Conservation (phyloP, 225 moss, liverwort and hornwort species). For the Polytrichum formosum region DNA sequence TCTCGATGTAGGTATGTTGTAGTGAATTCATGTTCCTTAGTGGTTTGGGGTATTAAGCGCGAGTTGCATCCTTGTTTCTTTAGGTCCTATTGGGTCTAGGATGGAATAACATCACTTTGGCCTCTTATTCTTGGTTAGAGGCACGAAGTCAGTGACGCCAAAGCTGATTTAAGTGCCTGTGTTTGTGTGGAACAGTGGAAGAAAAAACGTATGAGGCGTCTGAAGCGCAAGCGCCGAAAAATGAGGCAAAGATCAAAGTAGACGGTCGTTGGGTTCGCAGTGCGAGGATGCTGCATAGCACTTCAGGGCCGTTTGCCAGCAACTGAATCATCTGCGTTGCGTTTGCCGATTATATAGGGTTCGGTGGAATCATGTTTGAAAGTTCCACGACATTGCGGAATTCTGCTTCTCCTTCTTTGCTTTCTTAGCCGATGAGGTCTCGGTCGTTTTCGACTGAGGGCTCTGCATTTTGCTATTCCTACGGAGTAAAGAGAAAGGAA, state of each 20-base stretch:
- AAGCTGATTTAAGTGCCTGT: background rate
- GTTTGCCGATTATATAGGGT: too few species aligned
- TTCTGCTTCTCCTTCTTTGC: too few species aligned
- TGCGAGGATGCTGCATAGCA: background rate
- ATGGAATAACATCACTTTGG: background rate
- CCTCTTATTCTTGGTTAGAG: background rate
- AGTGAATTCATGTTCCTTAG: too few species aligned
- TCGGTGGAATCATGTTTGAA: too few species aligned
- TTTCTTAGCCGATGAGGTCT: too few species aligned
- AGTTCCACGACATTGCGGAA: too few species aligned
- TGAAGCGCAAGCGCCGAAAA: constrained; percentile 30
- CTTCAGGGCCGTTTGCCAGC: background rate
- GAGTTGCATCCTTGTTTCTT: background rate
- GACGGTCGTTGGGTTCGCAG: background rate
- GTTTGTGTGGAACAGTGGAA: constrained; percentile 17
- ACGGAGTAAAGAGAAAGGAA: too few species aligned
- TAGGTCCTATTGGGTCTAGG: background rate
- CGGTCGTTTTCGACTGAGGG: too few species aligned
- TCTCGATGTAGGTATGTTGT: too few species aligned
- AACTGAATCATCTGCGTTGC: background rate
- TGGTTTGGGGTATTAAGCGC: too few species aligned
- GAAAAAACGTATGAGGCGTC: constrained; percentile 33
- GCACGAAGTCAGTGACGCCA: background rate
- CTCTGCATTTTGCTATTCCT: too few species aligned
- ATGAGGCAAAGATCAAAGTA: constrained; percentile 39